Base-by-base conservation (phyloP, 441 rosid species). In the Gossypium trilobum region DNA sequence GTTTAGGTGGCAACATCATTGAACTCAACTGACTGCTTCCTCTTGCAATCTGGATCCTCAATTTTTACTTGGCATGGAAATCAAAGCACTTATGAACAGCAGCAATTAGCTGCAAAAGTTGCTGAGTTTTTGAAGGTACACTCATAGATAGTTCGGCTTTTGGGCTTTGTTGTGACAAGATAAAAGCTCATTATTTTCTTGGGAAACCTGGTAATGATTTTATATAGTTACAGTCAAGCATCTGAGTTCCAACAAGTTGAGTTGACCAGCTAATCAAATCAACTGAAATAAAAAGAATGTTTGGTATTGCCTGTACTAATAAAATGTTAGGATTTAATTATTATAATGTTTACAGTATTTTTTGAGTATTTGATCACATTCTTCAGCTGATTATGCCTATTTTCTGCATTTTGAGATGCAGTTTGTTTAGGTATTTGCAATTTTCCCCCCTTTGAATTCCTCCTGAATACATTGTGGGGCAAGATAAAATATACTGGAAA, bases 11-110 rank as follows among this genome's bases (percentile, higher is more conserved):
- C 95, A 74, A 80, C 98, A 36, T 93, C 95, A 51, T 82, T 91
- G 82, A 91, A 90, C 81, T 89, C 99, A 64, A 71, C 75, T 1
- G 96, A 91, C 77, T 95, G 97, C 74, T 93, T 91, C 78, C 89
- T 96, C 80, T 89, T 96, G 86, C 99, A 96, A 89, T 90, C 99
- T 82, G 98, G 98, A 50, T 88, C 95, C 61, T 86, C 95, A 44
- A 31, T 89, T 81, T 92, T 93, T 81, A 85, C 81, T 22, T 96
- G 99, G 99, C 94, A 93, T 78, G 98, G 98, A 74, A 90, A 85
- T 80, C 96, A 93, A 84, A 88, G 98, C 86, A 79, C 93, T 14
- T 87, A 77, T 78, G 99, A 93, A 82, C 96, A 93, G 78, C 92
- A 91, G 83, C 96, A 93, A 72, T 72, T 86, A 75, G 88, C 97